Evolutionary conservation across 2,329 filamentous ascomycete species (phyloP), one percentile per base, ranked within the genome.

Genomic region (Coniella lustricola): DNA sequence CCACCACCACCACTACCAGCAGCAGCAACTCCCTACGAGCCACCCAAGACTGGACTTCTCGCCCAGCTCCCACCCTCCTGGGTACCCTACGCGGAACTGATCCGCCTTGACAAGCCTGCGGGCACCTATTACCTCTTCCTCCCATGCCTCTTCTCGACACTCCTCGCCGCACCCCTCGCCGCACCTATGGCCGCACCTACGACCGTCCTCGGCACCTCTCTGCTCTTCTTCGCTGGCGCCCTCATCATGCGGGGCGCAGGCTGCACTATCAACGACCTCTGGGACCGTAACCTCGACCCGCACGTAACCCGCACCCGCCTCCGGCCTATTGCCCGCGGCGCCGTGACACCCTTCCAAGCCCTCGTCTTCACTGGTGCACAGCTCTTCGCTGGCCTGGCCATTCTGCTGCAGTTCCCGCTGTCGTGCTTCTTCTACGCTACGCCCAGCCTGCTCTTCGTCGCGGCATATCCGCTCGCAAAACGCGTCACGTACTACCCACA

Each of bases 261-360:
- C 44, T 95, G 90, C 65, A 85, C 85, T 16, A 89, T 94, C 68
- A 95, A 95, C 63, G 90, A 95, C 63, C 79, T 94, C 44, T 90
- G 88, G 85, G 90, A 95, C 65, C 81, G 87, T 47, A 86, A 93
- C 57, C 81, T 95, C 14, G 90, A 95, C 65, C 84, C 85, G 7
- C 79, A 89, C 54, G 89, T 95, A 13, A 68, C 77, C 2, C 79
- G 90, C 41, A 94, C 87, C 5, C 79, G 84, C 13, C 72, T 88
- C 29, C 82, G 90, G 14, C 90, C 90, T 3, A 85, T 95, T 52
- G 88, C 90, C 1, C 79, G 90, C 12, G 77, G 85, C 31, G 89
- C 89, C 45, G 71, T 95, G 44, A 83, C 80, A 3, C 85, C 87
- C 0, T 75, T 79, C 57, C 72, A 81, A n/a, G 89, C 81, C 2